Base-by-base conservation (phyloP, 2,329 filamentous ascomycete genomes). In the Cadophora malorum region DNA sequence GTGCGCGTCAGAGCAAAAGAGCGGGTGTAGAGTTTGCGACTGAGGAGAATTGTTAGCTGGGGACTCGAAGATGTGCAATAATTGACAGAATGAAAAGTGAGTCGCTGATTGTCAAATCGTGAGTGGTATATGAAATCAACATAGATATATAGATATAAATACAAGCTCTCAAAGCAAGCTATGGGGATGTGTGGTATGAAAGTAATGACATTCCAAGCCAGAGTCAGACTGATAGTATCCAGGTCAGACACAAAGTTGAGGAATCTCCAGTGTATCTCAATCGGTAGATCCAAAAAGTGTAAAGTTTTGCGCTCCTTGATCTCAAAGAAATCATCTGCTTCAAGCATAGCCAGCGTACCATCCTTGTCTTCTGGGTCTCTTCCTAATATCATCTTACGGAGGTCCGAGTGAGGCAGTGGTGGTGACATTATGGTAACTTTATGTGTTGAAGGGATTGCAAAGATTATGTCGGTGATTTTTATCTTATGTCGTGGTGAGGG, bases 221-320 rank as follows among this genome's bases (percentile, higher is more conserved):
- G 60, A 55, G 68, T 68, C 33, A 75, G 64, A 47, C 72, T 73
- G 3, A 68, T 60, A 3, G 62, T 58, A 67, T 73, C 72, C 14
- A 75, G 69, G 9, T 70, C 70, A n/a, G 21, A n/a, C 9, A 75
- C 60, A 19, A 65, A 35, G 4, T 31, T 41, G 12, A 72, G 70
- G 23, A 75, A 73, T n/a, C 64, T 66, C 4, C 70, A 35, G 21
- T 72, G 69, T 19, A 75, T 67, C 50, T 74, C 70, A 9, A 66
- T 67, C 5, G 70, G 70, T 1, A 73, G 25, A 10, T 55, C 64
- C 12, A 74, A 53, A 19, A 74, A 67, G 14, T 19, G 12, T 16
- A 16, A 12, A 16, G 2, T 19, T 14, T 19, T 45, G 2, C 41
- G 41, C 41, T 45, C 41, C 41, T 5, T 45, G 10, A 14, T 3